Evolutionary conservation across 352 stramenopile species (phyloP), one percentile per base, ranked within the genome.

Genomic region (Aphanomyces stellatus): DNA sequence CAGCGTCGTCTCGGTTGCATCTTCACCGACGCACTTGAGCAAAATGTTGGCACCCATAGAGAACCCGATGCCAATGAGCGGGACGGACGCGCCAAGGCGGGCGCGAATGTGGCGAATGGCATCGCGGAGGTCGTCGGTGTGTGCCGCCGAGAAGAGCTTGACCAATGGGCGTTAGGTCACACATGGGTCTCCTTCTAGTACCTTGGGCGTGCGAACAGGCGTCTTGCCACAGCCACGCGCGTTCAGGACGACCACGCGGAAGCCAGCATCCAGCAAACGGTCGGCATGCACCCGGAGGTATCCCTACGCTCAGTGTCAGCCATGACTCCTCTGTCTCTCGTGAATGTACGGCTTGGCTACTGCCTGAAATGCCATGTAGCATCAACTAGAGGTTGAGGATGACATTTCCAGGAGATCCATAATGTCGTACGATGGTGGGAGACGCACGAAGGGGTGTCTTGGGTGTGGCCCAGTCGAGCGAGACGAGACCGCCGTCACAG

Each of bases 201-300:
- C 53, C 30, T 80, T 72, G 0, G 79, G 69, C 17, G 79, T 88
- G 19, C 62, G 76, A 15, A 92, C 59, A 1, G 79, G 80, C 17
- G 81, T 90, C 17, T 76, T 67, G 4, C 77, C 81, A 37, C 83
- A 92, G 25, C 80, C 81, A 31, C 81, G 75, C n/a, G 83, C 78
- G 57, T 90, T 92, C 53, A 88, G 56, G 57, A 90, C 83, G 48
- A 90, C 80, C 60, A 78, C 82, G 51, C 88, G 83, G 80, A 80
- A 92, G 17, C 74, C 77, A 11, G 70, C 31, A 17, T 72, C 31
- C 30, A 79, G 61, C 37, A 88, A 43, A 0, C 53, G 51, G 31
- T 76, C 63, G 10, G 84, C 79, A 7, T 71, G 62, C 17, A 53
- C 77, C 63, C 80, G 79, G 64, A 88, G 79, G 71, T 91, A 91